phyloP scores from a whole-genome alignment of 2,329 filamentous ascomycete species.

The Colletotrichum karsti region DNA sequence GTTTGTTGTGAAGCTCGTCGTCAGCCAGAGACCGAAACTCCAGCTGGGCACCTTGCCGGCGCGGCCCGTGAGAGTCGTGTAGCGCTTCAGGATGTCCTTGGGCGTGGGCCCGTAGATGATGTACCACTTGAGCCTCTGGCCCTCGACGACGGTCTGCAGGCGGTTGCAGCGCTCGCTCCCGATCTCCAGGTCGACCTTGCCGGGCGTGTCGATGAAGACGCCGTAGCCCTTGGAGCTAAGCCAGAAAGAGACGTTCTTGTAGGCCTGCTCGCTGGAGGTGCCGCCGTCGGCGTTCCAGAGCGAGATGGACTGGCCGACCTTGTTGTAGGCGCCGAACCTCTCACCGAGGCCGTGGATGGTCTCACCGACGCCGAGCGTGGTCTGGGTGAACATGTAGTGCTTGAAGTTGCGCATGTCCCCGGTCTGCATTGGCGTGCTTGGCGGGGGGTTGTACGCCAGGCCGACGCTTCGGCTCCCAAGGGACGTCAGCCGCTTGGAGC shows the following conservation, averaged over 20 bases:
- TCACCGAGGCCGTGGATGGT: constrained; percentile 79
- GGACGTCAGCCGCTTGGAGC: constrained; percentile 45
- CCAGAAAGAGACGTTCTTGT: constrained; percentile 78
- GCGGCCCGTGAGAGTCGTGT: constrained; percentile 73
- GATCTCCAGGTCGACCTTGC: constrained; percentile 76
- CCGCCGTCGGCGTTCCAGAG: constrained; percentile 73
- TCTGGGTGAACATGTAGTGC: constrained; percentile 67
- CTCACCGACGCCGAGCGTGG: constrained; percentile 66
- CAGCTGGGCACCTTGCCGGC: constrained; percentile 73
- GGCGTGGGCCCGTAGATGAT: constrained; percentile 76
- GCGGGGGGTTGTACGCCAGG: constrained; percentile 44
- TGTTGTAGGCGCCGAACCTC: constrained; percentile 80
- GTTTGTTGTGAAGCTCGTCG: constrained; percentile 78
- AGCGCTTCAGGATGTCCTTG: constrained; percentile 75
- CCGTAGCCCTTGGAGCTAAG: constrained; percentile 79
- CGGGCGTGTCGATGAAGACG: constrained; percentile 77
- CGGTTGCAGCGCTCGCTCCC: constrained; percentile 78
- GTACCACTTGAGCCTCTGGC: constrained; percentile 77
- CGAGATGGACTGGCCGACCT: constrained; percentile 74
- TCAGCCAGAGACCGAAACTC: constrained; percentile 82
- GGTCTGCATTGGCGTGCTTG: constrained; percentile 42
- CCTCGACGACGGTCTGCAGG: constrained; percentile 74
- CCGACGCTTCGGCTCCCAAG: constrained; percentile 49
- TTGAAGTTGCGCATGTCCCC: constrained; percentile 51
- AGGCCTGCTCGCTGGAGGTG: constrained; percentile 74